Percentiles rank a stretch among this genome's conserved stretches.
Conservation (phyloP, 768 basidiomycete species). For the Suillus discolor region DNA sequence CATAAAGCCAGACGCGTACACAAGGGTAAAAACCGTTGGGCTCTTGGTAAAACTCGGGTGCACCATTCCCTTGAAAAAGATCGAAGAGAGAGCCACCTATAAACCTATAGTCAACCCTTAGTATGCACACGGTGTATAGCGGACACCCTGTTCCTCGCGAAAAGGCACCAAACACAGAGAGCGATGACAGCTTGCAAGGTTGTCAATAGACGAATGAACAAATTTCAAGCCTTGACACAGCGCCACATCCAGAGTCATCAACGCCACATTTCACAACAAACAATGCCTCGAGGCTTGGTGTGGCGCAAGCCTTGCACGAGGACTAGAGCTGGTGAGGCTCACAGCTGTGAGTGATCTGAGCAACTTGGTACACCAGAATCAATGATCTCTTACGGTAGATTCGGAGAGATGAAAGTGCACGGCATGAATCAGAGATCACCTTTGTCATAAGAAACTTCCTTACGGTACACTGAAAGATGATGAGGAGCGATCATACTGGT, state of each 20-base stretch:
- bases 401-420: neutral
- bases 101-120: neutral
- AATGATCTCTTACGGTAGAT: slow-evolving; percentile 2
- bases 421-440: neutral
- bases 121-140: slow-evolving; percentile 2
- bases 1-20: slow-evolving; percentile 2
- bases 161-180: slow-evolving; percentile 16
- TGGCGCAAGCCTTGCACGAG: neutral
- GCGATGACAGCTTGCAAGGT: slow-evolving; percentile 9
- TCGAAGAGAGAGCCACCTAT: neutral
- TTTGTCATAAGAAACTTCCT: neutral
- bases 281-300: neutral
- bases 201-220: neutral
- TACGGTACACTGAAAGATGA: neutral
- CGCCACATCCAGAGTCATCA: neutral
- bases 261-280: neutral
- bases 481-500: neutral
- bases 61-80: neutral
- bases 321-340: neutral
- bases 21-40: neutral
- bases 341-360: slow-evolving; percentile 6
- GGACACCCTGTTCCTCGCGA: slow-evolving; percentile 2
- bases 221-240: slow-evolving; percentile 9
- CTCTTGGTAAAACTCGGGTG: neutral
- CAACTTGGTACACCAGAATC: neutral